Percentiles rank a stretch among this genome's conserved stretches.
Evolutionary conservation across 2,329 filamentous ascomycete species (phyloP).

Genomic region (Zymoseptoria tritici): DNA sequence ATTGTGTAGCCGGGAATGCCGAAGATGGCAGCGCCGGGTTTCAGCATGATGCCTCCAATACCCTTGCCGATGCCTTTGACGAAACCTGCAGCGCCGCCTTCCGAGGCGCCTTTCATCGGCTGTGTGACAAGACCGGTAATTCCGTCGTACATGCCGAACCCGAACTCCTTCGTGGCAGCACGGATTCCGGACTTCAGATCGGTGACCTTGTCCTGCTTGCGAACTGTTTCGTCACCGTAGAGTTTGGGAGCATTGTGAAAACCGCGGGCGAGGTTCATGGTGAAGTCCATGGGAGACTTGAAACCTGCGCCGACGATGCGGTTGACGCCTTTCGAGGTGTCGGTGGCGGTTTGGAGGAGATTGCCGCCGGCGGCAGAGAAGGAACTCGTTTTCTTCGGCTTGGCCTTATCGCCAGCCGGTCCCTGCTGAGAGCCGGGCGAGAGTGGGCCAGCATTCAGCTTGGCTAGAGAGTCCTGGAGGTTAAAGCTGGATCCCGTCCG

Average conservation of each 20-base stretch:
- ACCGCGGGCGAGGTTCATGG: slow-evolving; percentile 70
- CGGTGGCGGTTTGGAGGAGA: slow-evolving; percentile 23
- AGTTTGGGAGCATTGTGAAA: slow-evolving; percentile 82
- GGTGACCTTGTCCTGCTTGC: slow-evolving; percentile 71
- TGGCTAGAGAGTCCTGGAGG: slow-evolving; percentile 24
- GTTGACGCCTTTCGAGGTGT: slow-evolving; percentile 30
- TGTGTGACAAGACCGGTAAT: slow-evolving; percentile 69
- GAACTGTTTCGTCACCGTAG: slow-evolving; percentile 76
- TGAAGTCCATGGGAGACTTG: slow-evolving; percentile 79
- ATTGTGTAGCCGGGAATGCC: slow-evolving; percentile 62
- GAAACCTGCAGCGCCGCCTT: slow-evolving; percentile 57
- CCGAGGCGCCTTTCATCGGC: slow-evolving; percentile 57
- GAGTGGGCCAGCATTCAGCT: slow-evolving; percentile 19
- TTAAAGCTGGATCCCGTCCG: slow-evolving; percentile 24
- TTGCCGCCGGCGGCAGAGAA: slow-evolving; percentile 6
- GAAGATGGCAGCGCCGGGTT: slow-evolving; percentile 59
- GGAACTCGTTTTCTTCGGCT: slow-evolving; percentile 7
- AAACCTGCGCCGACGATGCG: slow-evolving; percentile 38
- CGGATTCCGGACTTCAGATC: slow-evolving; percentile 67
- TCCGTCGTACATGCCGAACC: slow-evolving; percentile 66
- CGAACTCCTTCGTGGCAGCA: slow-evolving; percentile 63
- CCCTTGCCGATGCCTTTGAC: slow-evolving; percentile 74
- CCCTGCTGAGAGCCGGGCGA: slow-evolving; percentile 9
- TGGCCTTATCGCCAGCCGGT: slow-evolving; percentile 2
- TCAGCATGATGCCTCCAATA: slow-evolving; percentile 66